Evolutionary conservation across 306 rosid genomes (phyloP), one percentile per base, ranked within the genome.

Genomic region (Gastrolobium villosum): DNA sequence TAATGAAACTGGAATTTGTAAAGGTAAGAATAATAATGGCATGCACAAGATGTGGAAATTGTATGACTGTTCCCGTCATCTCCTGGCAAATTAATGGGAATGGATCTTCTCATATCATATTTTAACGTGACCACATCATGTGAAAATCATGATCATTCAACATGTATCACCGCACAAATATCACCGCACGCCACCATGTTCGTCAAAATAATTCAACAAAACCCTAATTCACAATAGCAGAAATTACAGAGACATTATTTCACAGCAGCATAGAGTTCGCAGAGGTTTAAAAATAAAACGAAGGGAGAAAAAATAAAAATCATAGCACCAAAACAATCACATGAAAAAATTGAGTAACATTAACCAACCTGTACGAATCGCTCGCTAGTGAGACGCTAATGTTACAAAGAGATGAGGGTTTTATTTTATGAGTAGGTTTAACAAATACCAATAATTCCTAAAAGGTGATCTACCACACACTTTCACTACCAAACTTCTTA

Each of bases 221-320:
- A 81, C 83, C 88, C 83, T 81, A 77, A 77, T 36, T 52, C 43
- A 65, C 20, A 14, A 9, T 43, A 65, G 65, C 11, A 26, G 39
- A 64, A 64, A 44, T 61, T 34, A 37, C 54, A 13, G 26, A 28
- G 37, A 50, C 26, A 20, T 28, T 6, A 61, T 65, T 36, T 40
- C 31, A n/a, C 28, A 11, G 20, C 10, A 20, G 49, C 14, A 70
- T 20, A 36, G 45, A 64, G 40, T n/a, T 45, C 20, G 1, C 1
- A 56, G 48, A 26, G 55, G 53, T 14, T 37, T 5, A 26, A 15
- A 39, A 44, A n/a, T n/a, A 32, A 4, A 2, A 5, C 0, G 32
- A 35, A 34, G 57, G 10, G 3, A 2, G 3, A 34, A 53, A 11
- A 15, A 35, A n/a, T n/a, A 20, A 11, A n/a, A 14, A 28, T 2